Evolutionary conservation across 208 protist genomes (phyloP), one percentile per base, ranked within the genome.

Genomic region (Leishmania tropica): DNA sequence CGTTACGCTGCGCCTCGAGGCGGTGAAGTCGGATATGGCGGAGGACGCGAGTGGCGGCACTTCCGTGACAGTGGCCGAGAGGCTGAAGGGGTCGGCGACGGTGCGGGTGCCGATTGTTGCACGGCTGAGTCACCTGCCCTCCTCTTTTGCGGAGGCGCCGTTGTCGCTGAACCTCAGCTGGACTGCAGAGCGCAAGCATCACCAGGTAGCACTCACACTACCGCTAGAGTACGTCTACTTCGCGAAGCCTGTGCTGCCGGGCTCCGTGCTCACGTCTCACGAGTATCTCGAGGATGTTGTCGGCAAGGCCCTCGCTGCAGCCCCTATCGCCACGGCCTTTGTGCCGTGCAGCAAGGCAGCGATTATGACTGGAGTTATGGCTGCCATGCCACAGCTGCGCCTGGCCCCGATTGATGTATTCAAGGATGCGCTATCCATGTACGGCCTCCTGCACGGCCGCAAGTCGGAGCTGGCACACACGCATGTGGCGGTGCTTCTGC

Each of bases 401-500:
- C 79, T 97, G 8, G 62, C 48, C 19, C 70, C 85, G 11, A 87
- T 97, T 15, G 94, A 97, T 19, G 80, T 94, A 1, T 93, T 95
- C 83, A 93, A 89, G 60, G 92, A 97, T 80, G 85, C 85, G 19
- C 81, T 85, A 5, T 90, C 90, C 5, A 85, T 96, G 42, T 87
- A 93, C 64, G 92, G 94, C 37, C 48, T 90, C 45, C 47, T 97
- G 56, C 90, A 95, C 31, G 78, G 83, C 11, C 86, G 89, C 19
- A 96, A 94, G 85, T 89, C 88, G 3, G 71, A 89, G 28, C 70
- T 70, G 31, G 56, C 83, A 13, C 65, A 56, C 31, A 83, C 85
- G 13, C 91, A 95, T 79, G 87, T 97, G 15, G 92, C 92, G 0
- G 87, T 94, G 31, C 79, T 97, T 40, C 85, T 96, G 47, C 86